Evolutionary conservation across 1,284 basidiomycete species (phyloP).

Genomic region (Moesziomyces sp.): DNA sequence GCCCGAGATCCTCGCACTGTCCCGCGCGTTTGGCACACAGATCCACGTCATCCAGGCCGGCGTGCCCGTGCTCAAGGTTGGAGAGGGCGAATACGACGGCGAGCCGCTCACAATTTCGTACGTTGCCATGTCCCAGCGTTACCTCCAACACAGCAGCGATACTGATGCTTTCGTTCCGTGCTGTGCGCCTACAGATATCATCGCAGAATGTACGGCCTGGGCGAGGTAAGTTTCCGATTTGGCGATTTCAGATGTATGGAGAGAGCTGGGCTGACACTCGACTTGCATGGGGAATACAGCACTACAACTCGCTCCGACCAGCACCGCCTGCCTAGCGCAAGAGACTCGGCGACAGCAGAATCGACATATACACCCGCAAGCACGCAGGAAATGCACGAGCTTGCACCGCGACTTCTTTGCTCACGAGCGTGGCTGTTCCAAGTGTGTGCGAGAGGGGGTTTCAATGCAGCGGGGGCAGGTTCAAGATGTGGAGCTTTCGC

Average conservation of each 20-base stretch:
- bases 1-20: constrained; percentile 91
- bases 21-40: constrained; percentile 82
- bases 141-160: too few relatives aligned
- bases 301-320: constrained; percentile 64
- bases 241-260: too few relatives aligned
- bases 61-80: constrained; percentile 77
- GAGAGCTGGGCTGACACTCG: background rate
- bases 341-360: too few relatives aligned
- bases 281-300: constrained; percentile 8
- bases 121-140: background rate
- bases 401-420: too few relatives aligned
- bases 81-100: constrained; percentile 74
- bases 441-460: too few relatives aligned
- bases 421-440: too few relatives aligned
- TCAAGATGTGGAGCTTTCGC: too few relatives aligned
- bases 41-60: constrained; percentile 92
- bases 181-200: constrained; percentile 37
- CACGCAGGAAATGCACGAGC: background rate
- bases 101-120: constrained; percentile 54
- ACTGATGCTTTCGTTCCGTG: background rate
- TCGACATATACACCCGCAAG: background rate
- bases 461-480: too few relatives aligned
- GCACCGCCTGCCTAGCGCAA: constrained; percentile 6
- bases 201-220: constrained; percentile 64
- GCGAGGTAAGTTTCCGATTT: constrained; percentile 41